Conservation (phyloP, 371 early-diverging fungal species). For the Apophysomyces ossiformis region DNA sequence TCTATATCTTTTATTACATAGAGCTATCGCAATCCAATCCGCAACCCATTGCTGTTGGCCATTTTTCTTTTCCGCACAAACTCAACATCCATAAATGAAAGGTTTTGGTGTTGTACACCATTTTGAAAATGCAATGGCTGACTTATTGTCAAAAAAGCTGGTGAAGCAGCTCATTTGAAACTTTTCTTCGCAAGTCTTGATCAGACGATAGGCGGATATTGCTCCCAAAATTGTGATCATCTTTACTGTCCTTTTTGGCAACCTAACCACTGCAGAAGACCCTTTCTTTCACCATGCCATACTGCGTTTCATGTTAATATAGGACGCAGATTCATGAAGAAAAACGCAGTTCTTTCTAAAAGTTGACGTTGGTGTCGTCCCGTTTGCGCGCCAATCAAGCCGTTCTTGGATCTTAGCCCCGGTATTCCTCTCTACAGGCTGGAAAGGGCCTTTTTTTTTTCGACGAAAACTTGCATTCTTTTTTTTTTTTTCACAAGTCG, state of each 20-base stretch:
- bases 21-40: background rate
- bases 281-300: background rate
- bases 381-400: no score
- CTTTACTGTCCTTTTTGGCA: no score
- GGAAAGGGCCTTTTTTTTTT: no score
- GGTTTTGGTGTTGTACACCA: background rate
- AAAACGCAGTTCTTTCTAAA: background rate
- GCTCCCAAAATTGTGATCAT: background rate
- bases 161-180: background rate
- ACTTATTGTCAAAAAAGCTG: background rate
- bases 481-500: no score
- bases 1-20: background rate
- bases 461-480: no score
- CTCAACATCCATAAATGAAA: background rate
- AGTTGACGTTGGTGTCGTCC: no score
- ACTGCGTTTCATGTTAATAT: background rate
- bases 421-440: no score
- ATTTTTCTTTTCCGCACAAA: background rate
- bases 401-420: no score
- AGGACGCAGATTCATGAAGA: background rate
- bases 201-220: background rate
- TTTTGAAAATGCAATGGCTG: background rate
- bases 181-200: background rate
- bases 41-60: background rate
- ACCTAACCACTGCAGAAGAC: no score